These are phyloP conservation scores for Bothriochloa decipiens DNA, from an alignment of 176 grass and related monocot genomes.

Conservation along the genomic window DNA sequence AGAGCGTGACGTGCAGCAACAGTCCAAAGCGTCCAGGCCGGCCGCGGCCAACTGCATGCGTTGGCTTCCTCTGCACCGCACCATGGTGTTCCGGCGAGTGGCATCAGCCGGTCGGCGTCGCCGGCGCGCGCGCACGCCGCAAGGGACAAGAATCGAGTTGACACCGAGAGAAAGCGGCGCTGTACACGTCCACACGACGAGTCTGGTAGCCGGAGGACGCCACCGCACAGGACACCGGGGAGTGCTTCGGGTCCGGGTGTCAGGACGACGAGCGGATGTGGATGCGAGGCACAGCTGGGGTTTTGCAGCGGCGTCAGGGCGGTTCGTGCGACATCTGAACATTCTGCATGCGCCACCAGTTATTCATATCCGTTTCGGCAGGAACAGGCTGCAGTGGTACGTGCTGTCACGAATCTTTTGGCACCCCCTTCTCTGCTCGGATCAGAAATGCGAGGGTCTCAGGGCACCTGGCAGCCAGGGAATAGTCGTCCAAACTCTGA, in stretches of 20 bases:
- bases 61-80: neutral
- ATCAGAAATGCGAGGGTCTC: neutral
- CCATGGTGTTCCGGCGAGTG: neutral
- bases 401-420: neutral
- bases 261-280: neutral
- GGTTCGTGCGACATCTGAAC: slow-evolving; percentile 4
- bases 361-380: neutral
- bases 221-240: neutral
- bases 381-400: neutral
- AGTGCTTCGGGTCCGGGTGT: neutral
- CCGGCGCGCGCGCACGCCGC: neutral
- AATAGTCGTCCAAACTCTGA: too few relatives aligned
- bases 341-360: slow-evolving; percentile 14
- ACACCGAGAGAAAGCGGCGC: neutral
- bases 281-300: slow-evolving; percentile 13
- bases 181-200: neutral
- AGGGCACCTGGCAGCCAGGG: too few relatives aligned
- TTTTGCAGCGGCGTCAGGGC: neutral
- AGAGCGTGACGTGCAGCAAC: neutral
- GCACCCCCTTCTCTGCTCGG: neutral
- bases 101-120: neutral
- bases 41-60: neutral
- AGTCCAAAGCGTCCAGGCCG: neutral
- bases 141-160: neutral
- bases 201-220: too few relatives aligned